These are phyloP conservation scores for Eruca vesicaria DNA, from an alignment of 441 rosid genomes.

Conservation along the genomic window DNA sequence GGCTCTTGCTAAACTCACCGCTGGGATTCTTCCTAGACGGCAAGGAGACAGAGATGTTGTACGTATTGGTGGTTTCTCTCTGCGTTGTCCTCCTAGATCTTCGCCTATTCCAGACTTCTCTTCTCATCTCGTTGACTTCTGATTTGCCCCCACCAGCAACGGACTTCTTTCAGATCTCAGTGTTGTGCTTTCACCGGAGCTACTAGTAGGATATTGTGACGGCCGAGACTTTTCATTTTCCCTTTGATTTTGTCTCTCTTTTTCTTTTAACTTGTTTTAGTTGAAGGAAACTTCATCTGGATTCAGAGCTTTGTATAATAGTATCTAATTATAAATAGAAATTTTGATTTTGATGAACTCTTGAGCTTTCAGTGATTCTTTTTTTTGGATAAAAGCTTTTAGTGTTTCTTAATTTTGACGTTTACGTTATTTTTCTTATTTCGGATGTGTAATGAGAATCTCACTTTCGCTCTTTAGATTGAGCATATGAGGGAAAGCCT, in stretches of 20 bases:
- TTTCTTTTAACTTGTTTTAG: neutral
- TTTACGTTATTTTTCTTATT: neutral
- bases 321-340: conserved; percentile 1
- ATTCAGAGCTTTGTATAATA: neutral
- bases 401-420: neutral
- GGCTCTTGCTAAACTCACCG: conserved; percentile 44
- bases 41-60: conserved; percentile 8
- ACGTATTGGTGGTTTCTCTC: conserved; percentile 23
- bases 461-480: neutral
- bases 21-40: conserved; percentile 36
- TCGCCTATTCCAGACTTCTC: conserved; percentile 29
- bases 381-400: no score
- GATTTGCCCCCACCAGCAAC: neutral
- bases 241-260: neutral
- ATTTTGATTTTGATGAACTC: neutral
- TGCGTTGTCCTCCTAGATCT: conserved; percentile 11
- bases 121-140: conserved; percentile 37
- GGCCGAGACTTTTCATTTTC: conserved; percentile 10
- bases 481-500: neutral
- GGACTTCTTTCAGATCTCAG: neutral
- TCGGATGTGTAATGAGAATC: neutral
- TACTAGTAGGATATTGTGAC: neutral
- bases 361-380: no score
- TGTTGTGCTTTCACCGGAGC: conserved; percentile 2
- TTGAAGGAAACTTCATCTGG: neutral